Conservation (phyloP, 805 yeast genomes). For the Tetrapisispora fleetii region DNA sequence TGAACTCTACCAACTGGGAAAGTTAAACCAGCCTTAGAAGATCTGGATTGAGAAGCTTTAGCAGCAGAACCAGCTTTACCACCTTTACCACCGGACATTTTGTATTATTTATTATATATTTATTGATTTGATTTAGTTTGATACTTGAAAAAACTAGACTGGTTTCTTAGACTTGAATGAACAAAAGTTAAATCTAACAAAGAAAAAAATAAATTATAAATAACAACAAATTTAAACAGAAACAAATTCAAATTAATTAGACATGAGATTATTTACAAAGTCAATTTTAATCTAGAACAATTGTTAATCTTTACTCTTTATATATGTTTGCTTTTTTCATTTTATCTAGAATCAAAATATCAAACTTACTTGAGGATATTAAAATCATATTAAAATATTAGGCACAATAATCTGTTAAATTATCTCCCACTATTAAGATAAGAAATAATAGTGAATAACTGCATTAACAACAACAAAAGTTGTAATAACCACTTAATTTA, state of each 20-base stretch:
- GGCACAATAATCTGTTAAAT: too few relatives aligned
- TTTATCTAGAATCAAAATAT: not conserved
- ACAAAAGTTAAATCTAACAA: not conserved
- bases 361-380: too few relatives aligned
- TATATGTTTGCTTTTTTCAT: not conserved
- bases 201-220: too few relatives aligned
- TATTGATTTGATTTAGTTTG: slow-evolving; percentile 1
- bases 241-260: not conserved
- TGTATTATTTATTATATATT: slow-evolving; percentile 6
- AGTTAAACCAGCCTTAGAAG: slow-evolving; percentile 96
- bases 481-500: too few relatives aligned
- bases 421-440: too few relatives aligned
- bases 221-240: too few relatives aligned
- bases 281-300: not conserved
- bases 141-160: not conserved
- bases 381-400: too few relatives aligned
- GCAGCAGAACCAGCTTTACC: slow-evolving; percentile 93
- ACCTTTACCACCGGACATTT: slow-evolving; percentile 65
- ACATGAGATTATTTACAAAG: not conserved
- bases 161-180: not conserved
- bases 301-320: slow-evolving; percentile 1
- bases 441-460: too few relatives aligned
- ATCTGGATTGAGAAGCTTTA: slow-evolving; percentile 95
- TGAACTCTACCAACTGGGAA: slow-evolving; percentile 99
- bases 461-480: too few relatives aligned